phyloP scores from a whole-genome alignment of 2,329 filamentous ascomycete species.

The Fusarium devonianum region DNA sequence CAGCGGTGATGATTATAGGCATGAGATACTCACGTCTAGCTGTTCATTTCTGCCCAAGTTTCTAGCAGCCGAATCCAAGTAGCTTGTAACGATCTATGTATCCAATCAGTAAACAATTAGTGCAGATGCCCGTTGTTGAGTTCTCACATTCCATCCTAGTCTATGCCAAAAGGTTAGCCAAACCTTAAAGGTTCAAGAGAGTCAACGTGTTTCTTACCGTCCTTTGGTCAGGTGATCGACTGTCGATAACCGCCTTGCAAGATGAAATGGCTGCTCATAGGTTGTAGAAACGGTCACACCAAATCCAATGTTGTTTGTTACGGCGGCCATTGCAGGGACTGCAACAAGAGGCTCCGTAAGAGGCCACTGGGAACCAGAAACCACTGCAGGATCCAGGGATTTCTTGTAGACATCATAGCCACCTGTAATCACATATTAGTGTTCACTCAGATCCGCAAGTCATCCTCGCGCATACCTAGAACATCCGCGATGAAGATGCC shows the following conservation, averaged over 20 bases:
- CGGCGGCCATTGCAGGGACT: constrained; percentile 74
- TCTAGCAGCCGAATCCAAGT: constrained; percentile 72
- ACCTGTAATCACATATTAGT: constrained; percentile 45
- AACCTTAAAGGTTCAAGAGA: background rate
- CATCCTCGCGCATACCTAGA: constrained; percentile 49
- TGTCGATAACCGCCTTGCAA: constrained; percentile 70
- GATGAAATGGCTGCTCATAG: constrained; percentile 74
- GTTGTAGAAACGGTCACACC: constrained; percentile 75
- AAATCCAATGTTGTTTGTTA: constrained; percentile 71
- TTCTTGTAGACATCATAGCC: constrained; percentile 76
- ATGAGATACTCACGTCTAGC: constrained; percentile 35
- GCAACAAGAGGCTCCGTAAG: constrained; percentile 72
- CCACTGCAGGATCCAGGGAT: constrained; percentile 64
- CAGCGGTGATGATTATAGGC: too few species aligned
- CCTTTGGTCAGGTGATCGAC: constrained; percentile 73
- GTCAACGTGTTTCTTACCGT: constrained; percentile 46
- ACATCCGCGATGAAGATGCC: constrained; percentile 74
- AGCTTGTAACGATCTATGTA: constrained; percentile 69
- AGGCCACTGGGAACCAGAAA: constrained; percentile 73
- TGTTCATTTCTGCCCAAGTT: constrained; percentile 69
- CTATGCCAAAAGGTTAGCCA: constrained; percentile 39
- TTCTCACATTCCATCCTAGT: constrained; percentile 63
- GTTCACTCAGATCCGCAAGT: accelerated
- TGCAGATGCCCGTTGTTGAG: accelerated
- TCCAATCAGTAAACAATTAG: constrained; percentile 40